Evolutionary conservation across 495 filamentous ascomycete species (phyloP), one percentile per base, ranked within the genome.

Genomic region (Hypoxylon fuscum): DNA sequence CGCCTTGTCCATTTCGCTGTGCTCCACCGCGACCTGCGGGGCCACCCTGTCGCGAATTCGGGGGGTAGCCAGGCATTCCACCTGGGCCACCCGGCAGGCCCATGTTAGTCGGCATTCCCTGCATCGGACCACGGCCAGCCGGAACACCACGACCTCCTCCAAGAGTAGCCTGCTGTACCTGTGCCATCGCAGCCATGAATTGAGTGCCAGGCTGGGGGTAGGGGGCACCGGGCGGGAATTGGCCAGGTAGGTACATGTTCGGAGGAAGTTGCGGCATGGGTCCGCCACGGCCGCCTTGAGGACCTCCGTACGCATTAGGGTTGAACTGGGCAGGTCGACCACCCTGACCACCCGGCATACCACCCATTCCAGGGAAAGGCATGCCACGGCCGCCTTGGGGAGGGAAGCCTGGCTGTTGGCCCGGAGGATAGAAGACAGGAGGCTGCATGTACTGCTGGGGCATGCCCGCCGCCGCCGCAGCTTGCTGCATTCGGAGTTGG

Each of bases 401-500:
- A 76, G 91, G 86, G 72, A 89, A 88, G 52, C 75, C 76, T 11
- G 87, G 83, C 79, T 95, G 94, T 77, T 96, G 92, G 27, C 89
- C 90, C 52, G 90, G 90, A 22, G 85, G 86, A 70, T 93, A 96
- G 83, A 92, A 97, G 80, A 97, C 91, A 43, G 89, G 87, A 55
- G 89, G 84, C 74, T 91, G 90, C 86, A 95, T 81, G 77, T 81
- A 88, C 77, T 90, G 90, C 76, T 92, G 89, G 59, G 91, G 90
- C 83, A 97, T 92, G 68, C 91, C 93, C 52, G 92, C 95, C 49
- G 87, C 91, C 50, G 96, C 93, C 49, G 93, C 94, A 68, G 92
- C 90, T 79, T 99, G 95, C 82, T 98, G 96, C 87, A 97, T 93
- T 65, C 96, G 88, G 72, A 97, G 87, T 77, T 95, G 92, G 83